Evolutionary conservation across 2,329 filamentous ascomycete species (phyloP).

Genomic region (Colletotrichum simmondsii): DNA sequence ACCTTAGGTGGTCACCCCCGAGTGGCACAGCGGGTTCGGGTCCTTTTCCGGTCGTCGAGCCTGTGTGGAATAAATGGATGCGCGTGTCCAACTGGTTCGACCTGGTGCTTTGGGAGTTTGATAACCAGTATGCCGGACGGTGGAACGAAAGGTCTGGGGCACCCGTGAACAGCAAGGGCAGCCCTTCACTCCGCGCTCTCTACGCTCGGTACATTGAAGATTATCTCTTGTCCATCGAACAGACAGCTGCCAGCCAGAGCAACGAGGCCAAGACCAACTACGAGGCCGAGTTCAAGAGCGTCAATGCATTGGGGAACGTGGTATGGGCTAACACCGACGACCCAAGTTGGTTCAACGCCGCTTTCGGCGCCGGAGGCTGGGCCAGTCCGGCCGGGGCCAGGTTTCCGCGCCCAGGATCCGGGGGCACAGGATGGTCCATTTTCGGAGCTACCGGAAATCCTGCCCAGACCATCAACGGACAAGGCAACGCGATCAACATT

Average conservation of each 20-base stretch:
- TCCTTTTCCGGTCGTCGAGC: not conserved
- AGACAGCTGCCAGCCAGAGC: not conserved
- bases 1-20: not conserved
- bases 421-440: not conserved
- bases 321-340: not conserved
- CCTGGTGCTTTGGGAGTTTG: conserved; percentile 14
- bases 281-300: not conserved
- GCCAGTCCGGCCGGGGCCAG: not conserved
- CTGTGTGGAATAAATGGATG: conserved; percentile 23
- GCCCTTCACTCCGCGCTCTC: not conserved
- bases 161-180: not conserved
- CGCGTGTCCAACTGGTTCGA: conserved; percentile 26
- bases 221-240: not conserved
- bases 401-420: not conserved
- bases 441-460: not conserved
- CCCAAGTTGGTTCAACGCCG: not conserved
- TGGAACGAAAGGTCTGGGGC: not conserved
- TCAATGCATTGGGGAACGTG: not conserved
- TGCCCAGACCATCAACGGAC: not conserved
- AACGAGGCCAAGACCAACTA: not conserved
- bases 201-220: conserved; percentile 7
- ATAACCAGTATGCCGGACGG: not conserved
- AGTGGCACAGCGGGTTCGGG: not conserved
- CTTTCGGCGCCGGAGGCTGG: not conserved
- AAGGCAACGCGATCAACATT: not conserved